Percentiles rank a stretch among this genome's conserved stretches.
These are phyloP conservation scores for Quercus berberidifolia DNA, from an alignment of 306 rosid species.

Conservation along the genomic window DNA sequence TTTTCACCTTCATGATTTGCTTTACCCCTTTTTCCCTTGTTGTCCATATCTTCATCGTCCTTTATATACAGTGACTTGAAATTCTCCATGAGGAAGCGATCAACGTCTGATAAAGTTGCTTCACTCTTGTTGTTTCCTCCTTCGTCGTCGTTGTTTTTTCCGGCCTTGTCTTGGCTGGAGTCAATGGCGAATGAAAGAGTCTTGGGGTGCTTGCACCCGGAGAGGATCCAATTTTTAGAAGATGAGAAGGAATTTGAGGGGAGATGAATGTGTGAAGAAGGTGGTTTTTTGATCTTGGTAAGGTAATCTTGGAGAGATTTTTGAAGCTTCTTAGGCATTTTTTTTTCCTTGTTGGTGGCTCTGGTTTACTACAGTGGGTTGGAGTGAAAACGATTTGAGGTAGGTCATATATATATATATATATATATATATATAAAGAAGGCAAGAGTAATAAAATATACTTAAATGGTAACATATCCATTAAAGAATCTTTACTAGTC, in stretches of 20 bases:
- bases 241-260: conserved; percentile 29
- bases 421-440: conserved; percentile 22
- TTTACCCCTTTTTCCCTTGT: not conserved
- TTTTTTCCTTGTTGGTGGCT: not conserved
- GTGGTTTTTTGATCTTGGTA: conserved; percentile 44
- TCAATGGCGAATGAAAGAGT: conserved; percentile 55
- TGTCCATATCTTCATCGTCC: conserved; percentile 25
- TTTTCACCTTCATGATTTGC: not conserved
- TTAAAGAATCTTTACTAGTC: not conserved
- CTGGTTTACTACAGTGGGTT: not conserved
- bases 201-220: conserved; percentile 52
- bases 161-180: conserved; percentile 1
- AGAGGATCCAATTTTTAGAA: conserved; percentile 56
- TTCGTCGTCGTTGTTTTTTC: not conserved
- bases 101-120: conserved; percentile 63
- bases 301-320: conserved; percentile 44
- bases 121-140: conserved; percentile 23
- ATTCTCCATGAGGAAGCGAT: conserved; percentile 68
- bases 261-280: conserved; percentile 18
- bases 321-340: conserved; percentile 56
- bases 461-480: not conserved
- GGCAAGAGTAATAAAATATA: not conserved
- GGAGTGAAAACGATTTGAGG: not conserved
- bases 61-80: conserved; percentile 54
- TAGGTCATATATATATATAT: conserved; percentile 15